Conservation (phyloP, 352 stramenopile species). For the Pythium scleroteichum region DNA sequence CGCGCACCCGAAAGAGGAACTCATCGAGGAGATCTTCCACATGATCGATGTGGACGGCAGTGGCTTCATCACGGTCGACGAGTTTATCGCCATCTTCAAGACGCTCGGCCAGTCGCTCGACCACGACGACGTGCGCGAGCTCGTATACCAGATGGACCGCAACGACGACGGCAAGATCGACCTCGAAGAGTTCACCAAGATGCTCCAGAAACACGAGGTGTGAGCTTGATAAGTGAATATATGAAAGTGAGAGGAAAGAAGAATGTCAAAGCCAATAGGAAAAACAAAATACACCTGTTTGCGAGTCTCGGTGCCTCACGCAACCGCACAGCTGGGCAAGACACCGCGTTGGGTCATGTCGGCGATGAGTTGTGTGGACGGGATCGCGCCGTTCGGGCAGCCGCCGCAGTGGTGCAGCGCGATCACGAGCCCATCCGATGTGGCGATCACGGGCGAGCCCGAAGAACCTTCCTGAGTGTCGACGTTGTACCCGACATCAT, state of each 20-base stretch:
- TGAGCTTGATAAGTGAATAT: constrained; percentile 22
- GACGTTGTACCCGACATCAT: constrained; percentile 70
- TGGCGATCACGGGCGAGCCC: constrained; percentile 59
- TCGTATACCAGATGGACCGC: constrained; percentile 76
- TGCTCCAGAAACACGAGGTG: constrained; percentile 78
- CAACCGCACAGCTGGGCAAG: constrained; percentile 19
- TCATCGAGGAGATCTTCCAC: constrained; percentile 70
- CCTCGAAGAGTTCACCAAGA: constrained; percentile 72
- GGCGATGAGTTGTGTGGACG: constrained; percentile 48
- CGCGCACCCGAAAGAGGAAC: constrained; percentile 56
- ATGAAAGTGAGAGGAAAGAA: neutral
- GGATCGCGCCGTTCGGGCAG: constrained; percentile 69
- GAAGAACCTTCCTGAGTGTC: constrained; percentile 77
- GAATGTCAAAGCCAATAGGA: neutral
- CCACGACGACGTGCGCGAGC: constrained; percentile 70
- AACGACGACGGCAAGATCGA: constrained; percentile 80
- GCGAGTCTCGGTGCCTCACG: neutral
- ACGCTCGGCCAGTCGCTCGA: constrained; percentile 68
- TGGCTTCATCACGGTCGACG: constrained; percentile 67
- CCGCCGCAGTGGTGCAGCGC: constrained; percentile 77
- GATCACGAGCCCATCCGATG: constrained; percentile 61
- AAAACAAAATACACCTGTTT: neutral
- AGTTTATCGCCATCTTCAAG: constrained; percentile 79
- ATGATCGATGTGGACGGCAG: constrained; percentile 66
- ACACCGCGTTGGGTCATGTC: constrained; percentile 40